Percentiles rank a stretch among this genome's conserved stretches.
phyloP scores from a whole-genome alignment of 2,329 filamentous ascomycete species.

The Cordyceps militaris region DNA sequence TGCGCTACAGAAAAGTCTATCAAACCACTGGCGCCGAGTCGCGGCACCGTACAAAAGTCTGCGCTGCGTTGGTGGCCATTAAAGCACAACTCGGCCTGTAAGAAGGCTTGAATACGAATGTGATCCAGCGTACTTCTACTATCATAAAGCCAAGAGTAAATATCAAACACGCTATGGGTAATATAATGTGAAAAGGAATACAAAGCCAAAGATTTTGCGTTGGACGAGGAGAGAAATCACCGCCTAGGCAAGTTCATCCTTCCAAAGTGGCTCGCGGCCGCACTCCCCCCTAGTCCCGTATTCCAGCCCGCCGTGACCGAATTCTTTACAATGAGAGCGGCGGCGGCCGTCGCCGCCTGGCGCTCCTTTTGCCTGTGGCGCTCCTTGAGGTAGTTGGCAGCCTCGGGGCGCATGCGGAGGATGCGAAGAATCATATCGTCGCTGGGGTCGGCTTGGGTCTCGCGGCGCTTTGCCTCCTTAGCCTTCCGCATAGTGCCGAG shows the following conservation, averaged over 20 bases:
- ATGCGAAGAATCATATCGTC: slow-evolving; percentile 98
- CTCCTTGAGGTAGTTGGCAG: slow-evolving; percentile 78
- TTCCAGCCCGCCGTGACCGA: slow-evolving; percentile 61
- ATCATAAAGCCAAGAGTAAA: background rate
- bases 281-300: slow-evolving; percentile 26
- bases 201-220: background rate
- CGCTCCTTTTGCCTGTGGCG: slow-evolving; percentile 90
- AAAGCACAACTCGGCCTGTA: too few relatives aligned
- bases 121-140: too few relatives aligned
- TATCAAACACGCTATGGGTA: background rate
- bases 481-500: slow-evolving; percentile 92
- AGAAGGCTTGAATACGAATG: too few relatives aligned
- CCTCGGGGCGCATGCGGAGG: slow-evolving; percentile 88
- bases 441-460: slow-evolving; percentile 91
- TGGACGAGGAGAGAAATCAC: slow-evolving; percentile 24
- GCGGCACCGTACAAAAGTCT: too few relatives aligned
- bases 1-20: too few relatives aligned
- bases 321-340: slow-evolving; percentile 89
- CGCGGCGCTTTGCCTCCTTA: slow-evolving; percentile 91
- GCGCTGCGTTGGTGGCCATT: too few relatives aligned
- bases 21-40: too few relatives aligned
- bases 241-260: slow-evolving; percentile 41
- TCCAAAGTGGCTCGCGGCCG: slow-evolving; percentile 33
- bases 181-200: background rate
- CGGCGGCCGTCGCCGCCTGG: slow-evolving; percentile 80